Conservation (phyloP, 306 rosid genomes). For the Medicago lupulina region DNA sequence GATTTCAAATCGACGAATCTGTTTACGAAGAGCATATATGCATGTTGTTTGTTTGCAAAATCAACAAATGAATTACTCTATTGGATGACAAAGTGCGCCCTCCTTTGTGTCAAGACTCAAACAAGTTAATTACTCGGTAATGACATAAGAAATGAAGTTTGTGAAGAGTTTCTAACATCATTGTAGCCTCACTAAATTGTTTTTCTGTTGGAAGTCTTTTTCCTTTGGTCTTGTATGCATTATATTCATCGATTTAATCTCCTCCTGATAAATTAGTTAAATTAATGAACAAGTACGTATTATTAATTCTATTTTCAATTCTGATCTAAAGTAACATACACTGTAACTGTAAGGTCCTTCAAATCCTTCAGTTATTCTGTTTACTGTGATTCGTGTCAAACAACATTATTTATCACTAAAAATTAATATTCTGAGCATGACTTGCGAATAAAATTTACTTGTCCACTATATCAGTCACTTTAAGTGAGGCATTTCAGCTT, state of each 20-base stretch:
- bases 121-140: too few species aligned
- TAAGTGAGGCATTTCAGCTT: constrained; percentile 39
- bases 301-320: neutral
- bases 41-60: neutral
- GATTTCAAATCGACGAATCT: too few species aligned
- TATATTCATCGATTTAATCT: too few species aligned
- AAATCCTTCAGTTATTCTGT: constrained; percentile 2
- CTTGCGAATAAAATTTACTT: neutral
- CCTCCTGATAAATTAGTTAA: too few species aligned
- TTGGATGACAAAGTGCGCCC: too few species aligned
- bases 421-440: constrained; percentile 32
- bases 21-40: neutral
- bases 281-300: neutral
- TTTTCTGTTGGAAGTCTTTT: too few species aligned
- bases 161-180: neutral
- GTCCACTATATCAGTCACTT: constrained; percentile 26
- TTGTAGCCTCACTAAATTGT: neutral
- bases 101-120: too few species aligned
- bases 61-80: neutral
- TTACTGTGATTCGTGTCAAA: constrained; percentile 17
- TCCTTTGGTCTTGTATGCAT: too few species aligned
- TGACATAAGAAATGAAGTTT: neutral
- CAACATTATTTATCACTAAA: neutral
- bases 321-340: neutral
- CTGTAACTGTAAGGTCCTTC: constrained; percentile 8